These are phyloP conservation scores for Podospora sp. DNA, from an alignment of 495 filamentous ascomycete species.

Conservation along the genomic window DNA sequence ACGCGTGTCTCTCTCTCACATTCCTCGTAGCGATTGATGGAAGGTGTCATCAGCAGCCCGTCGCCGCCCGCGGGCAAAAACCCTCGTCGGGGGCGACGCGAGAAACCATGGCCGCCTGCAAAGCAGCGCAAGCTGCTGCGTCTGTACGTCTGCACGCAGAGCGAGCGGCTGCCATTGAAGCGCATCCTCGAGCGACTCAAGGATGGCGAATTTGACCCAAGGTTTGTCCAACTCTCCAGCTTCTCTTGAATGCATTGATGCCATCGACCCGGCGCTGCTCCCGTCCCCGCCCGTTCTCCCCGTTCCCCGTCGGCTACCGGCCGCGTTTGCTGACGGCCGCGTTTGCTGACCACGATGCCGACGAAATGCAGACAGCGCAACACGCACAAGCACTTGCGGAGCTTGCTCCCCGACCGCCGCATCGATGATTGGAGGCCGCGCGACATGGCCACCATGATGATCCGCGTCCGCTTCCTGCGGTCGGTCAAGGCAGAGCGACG, in stretches of 20 bases:
- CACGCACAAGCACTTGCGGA: slow-evolving; percentile 40
- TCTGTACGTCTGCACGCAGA: slow-evolving; percentile 41
- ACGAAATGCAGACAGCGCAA: slow-evolving; percentile 34
- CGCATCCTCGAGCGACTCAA: slow-evolving; percentile 39
- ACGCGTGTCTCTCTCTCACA: background rate
- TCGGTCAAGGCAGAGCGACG: slow-evolving; percentile 34
- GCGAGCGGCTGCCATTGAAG: slow-evolving; percentile 38
- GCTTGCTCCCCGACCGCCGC: slow-evolving; percentile 37
- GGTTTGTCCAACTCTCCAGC: slow-evolving; percentile 22
- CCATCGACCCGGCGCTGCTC: background rate
- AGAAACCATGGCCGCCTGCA: slow-evolving; percentile 38
- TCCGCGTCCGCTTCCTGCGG: slow-evolving; percentile 36
- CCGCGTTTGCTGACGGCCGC: background rate
- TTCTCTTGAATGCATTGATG: background rate
- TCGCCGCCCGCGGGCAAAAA: slow-evolving; percentile 27
- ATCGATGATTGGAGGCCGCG: slow-evolving; percentile 41
- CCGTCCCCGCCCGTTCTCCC: background rate
- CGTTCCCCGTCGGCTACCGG: background rate
- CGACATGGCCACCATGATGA: slow-evolving; percentile 35
- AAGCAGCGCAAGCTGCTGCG: slow-evolving; percentile 40
- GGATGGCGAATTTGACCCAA: slow-evolving; percentile 38
- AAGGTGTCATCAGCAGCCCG: slow-evolving; percentile 22
- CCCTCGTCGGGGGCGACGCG: slow-evolving; percentile 36
- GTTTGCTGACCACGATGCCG: slow-evolving; percentile 9
- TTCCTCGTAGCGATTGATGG: slow-evolving; percentile 24